Conservation (phyloP, 2,329 filamentous ascomycete genomes). For the Aphanocladium album region DNA sequence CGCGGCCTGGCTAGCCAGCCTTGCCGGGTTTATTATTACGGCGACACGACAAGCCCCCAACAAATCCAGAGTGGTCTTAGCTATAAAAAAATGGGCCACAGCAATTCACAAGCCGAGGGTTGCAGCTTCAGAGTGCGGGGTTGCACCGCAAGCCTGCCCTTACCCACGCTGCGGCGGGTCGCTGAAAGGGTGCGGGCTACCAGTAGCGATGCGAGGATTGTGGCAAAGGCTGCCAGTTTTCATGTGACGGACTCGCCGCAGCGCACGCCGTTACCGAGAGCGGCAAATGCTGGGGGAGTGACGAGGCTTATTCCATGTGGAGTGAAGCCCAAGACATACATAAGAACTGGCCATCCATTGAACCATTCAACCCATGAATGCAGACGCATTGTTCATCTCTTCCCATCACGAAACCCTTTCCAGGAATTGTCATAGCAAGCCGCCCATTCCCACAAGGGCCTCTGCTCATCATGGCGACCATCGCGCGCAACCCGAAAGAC, state of each 20-base stretch:
- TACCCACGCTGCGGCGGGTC: conserved; percentile 2
- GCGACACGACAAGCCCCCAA: too few species aligned
- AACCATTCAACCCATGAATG: too few species aligned
- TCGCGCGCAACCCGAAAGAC: conserved; percentile 20
- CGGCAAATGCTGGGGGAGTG: not conserved
- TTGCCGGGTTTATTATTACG: too few species aligned
- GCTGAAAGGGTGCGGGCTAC: not conserved
- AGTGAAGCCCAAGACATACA: not conserved
- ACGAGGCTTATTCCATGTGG: not conserved
- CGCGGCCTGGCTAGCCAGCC: not conserved
- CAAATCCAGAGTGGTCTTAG: not conserved
- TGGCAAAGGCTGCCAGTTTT: not conserved
- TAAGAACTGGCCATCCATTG: not conserved
- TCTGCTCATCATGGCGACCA: conserved; percentile 4
- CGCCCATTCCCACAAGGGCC: not conserved
- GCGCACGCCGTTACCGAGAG: not conserved
- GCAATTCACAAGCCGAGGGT: not conserved
- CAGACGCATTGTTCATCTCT: not conserved
- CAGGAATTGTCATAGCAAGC: not conserved
- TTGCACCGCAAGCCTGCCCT: not conserved
- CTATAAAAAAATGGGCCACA: not conserved
- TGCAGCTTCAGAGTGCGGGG: not conserved
- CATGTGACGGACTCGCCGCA: conserved; percentile 4
- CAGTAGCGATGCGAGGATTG: not conserved
- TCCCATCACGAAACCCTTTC: not conserved